A percentile compares a stretch with the other conserved stretches of the same genome.
These are phyloP conservation scores for Trichoderma sp. DNA, from an alignment of 2,329 filamentous ascomycete species.

Conservation along the genomic window DNA sequence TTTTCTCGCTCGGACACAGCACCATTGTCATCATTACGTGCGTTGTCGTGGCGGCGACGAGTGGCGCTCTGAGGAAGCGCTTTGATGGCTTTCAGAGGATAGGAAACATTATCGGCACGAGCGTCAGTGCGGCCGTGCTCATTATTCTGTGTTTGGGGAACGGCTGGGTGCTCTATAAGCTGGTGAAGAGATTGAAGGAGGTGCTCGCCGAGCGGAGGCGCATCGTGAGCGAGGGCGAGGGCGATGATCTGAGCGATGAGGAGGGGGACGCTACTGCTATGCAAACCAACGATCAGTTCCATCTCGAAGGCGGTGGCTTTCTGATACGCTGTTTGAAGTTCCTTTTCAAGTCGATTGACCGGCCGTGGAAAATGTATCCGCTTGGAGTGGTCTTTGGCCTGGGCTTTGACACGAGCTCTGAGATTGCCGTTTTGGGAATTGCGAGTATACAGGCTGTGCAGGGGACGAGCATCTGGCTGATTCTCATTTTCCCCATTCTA, in stretches of 20 bases:
- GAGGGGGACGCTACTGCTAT: constrained; percentile 31
- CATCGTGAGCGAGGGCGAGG: constrained; percentile 34
- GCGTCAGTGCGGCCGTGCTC: constrained; percentile 80
- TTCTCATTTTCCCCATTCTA: constrained; percentile 84
- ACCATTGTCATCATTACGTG: constrained; percentile 92
- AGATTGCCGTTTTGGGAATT: constrained; percentile 89
- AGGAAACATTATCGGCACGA: constrained; percentile 87
- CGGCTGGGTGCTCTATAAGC: constrained; percentile 77
- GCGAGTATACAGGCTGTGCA: constrained; percentile 81
- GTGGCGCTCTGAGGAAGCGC: constrained; percentile 75
- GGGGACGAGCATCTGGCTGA: constrained; percentile 91
- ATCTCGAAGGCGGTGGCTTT: constrained; percentile 76
- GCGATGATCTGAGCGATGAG: constrained; percentile 32
- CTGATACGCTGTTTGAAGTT: constrained; percentile 70
- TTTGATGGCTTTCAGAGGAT: constrained; percentile 80
- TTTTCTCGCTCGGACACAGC: constrained; percentile 90
- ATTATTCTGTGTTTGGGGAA: constrained; percentile 83
- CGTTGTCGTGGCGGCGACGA: constrained; percentile 87
- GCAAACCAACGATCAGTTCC: constrained; percentile 53
- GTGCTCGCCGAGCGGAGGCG: constrained; percentile 50
- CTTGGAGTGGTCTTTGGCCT: constrained; percentile 86
- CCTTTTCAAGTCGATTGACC: constrained; percentile 73
- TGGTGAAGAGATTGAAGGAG: constrained; percentile 67
- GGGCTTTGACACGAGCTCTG: constrained; percentile 93
- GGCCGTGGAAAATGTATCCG: constrained; percentile 95